Evolutionary conservation across 495 filamentous ascomycete species (phyloP), one percentile per base, ranked within the genome.

Genomic region (Lepraria neglecta): DNA sequence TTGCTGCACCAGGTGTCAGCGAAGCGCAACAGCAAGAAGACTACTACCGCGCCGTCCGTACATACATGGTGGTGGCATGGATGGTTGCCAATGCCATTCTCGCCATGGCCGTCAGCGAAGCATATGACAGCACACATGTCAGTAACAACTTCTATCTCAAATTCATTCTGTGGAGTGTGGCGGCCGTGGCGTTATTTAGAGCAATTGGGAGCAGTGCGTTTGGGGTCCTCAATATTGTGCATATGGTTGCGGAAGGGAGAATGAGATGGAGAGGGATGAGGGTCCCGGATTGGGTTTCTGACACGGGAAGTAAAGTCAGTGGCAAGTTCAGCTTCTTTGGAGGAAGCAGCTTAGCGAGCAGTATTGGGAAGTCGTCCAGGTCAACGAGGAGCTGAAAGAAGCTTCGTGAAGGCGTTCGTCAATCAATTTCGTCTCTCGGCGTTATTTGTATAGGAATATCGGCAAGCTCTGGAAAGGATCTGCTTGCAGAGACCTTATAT

Each of bases 41-140:
- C 74, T 99, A 99, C 78, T 99, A 99, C 78, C 88, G 91, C 66
- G 90, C 89, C 50, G 95, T 99, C 48, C 86, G 95, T 44, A 97
- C 95, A 14, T 99, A 99, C 82, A 95, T 99, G 84, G 95, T 99
- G 0, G 85, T 92, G n/a, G 79, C 84, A 38, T 99, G 95, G 95
- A 90, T 99, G 85, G 75, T 94, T 6, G 83, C 85, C 51, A 99
- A 99, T 70, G 88, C 90, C 14, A 81, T 96, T 63, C 82, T 99
- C 11, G 91, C 88, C 62, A 97, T 99, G 95, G 84, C 86, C 7
- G 88, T 97, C 0, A 86, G 82, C n/a, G 92, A 97, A 74, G 84
- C 88, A 15, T 97, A 97, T 72, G 81, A 80, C 19, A 74, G 75
- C 57, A 78, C 76, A 0, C 78, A 83, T 44, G 84, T 96, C 57